Evolutionary conservation across 257 asterid genomes (phyloP).

Genomic region (Ballota nigra): DNA sequence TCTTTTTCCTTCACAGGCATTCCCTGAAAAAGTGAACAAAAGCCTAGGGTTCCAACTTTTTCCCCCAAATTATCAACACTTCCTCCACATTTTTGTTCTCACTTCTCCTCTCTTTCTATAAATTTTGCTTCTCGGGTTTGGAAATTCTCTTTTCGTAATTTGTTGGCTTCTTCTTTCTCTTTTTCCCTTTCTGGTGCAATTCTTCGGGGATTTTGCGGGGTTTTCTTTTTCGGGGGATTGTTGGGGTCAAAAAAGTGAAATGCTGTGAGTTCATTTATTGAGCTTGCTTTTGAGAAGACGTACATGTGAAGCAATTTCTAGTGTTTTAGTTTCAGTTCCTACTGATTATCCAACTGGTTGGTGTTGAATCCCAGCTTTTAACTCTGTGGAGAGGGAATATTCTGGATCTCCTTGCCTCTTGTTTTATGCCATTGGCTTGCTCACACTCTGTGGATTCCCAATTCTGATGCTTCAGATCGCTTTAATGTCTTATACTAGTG

Average conservation of each 20-base stretch:
- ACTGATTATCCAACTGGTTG: conserved; percentile 21
- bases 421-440: conserved; percentile 28
- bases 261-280: conserved; percentile 55
- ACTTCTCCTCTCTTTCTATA: neutral
- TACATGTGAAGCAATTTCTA: conserved; percentile 45
- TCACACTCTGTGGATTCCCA: conserved; percentile 32
- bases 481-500: conserved; percentile 17
- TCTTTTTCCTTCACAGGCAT: conserved; percentile 55
- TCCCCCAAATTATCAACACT: conserved; percentile 8
- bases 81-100: conserved; percentile 32
- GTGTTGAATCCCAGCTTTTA: conserved; percentile 26
- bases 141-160: neutral
- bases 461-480: conserved; percentile 23
- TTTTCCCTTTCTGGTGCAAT: conserved; percentile 5
- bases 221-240: conserved; percentile 29
- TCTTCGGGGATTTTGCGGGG: conserved; percentile 22
- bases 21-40: conserved; percentile 40
- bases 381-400: conserved; percentile 42
- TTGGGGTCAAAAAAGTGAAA: conserved; percentile 46
- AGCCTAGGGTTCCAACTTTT: conserved; percentile 51
- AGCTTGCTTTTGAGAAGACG: conserved; percentile 51
- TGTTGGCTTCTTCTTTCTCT: neutral
- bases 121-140: neutral
- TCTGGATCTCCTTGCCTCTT: conserved; percentile 55
- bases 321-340: conserved; percentile 21